Conservation (phyloP, 495 filamentous ascomycete genomes). For the Extremus antarcticus region DNA sequence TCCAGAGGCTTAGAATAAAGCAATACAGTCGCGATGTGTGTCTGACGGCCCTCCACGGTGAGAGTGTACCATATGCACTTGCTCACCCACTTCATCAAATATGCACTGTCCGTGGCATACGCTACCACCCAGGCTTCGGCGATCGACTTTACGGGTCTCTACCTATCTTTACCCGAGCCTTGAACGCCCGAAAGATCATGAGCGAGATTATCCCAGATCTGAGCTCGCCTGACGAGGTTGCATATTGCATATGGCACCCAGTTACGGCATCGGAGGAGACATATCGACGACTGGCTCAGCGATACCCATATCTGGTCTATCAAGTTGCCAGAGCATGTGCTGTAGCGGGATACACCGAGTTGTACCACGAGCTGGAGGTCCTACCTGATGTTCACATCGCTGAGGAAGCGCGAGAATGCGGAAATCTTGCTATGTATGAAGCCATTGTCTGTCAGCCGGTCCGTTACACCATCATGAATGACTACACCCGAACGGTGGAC, state of each 20-base stretch:
- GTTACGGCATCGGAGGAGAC: conserved; percentile 30
- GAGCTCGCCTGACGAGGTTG: conserved; percentile 21
- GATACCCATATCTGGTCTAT: conserved; percentile 16
- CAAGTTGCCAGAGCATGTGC: conserved; percentile 29
- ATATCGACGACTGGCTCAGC: conserved; percentile 17
- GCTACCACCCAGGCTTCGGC: background rate
- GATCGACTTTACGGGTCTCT: conserved; percentile 12
- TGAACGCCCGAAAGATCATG: conserved; percentile 34
- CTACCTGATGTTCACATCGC: conserved; percentile 28
- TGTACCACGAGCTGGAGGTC: conserved; percentile 25
- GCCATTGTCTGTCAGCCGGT: conserved; percentile 21
- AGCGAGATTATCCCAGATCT: conserved; percentile 31
- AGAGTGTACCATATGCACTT: background rate
- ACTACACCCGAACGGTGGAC: conserved; percentile 22
- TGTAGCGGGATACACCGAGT: conserved; percentile 23
- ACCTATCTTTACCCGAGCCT: conserved; percentile 23
- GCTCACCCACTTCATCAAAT: background rate
- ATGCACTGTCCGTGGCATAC: background rate
- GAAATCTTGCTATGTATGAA: conserved; percentile 21
- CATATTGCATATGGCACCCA: conserved; percentile 39
- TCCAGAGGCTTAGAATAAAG: background rate
- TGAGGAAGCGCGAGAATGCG: conserved; percentile 25
- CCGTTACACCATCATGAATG: conserved; percentile 26
- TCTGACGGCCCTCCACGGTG: background rate
- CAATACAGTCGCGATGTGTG: background rate